Evolutionary conservation across 1,139 yeast genomes (phyloP).

Genomic region (Blastobotrys raffinosifermentans): DNA sequence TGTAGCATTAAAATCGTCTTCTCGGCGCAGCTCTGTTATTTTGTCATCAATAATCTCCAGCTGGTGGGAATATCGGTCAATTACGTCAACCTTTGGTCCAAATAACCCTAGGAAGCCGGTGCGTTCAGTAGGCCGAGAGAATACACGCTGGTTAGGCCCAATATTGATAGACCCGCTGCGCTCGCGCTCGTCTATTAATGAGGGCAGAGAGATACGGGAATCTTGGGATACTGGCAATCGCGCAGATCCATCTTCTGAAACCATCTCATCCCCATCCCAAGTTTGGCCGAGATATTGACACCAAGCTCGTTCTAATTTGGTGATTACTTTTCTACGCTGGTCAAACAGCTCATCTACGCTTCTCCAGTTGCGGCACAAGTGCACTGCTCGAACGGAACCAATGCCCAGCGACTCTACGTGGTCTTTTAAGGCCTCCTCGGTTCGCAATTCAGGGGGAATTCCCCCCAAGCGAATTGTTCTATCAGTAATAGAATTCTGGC

Average conservation of each 20-base stretch:
- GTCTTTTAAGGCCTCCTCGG: constrained; percentile 57
- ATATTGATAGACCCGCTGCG: not conserved
- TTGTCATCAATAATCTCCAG: constrained; percentile 53
- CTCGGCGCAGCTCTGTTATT: constrained; percentile 45
- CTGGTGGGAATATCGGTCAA: constrained; percentile 52
- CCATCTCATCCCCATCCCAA: constrained; percentile 18
- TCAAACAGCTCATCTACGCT: constrained; percentile 59
- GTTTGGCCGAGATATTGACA: constrained; percentile 56
- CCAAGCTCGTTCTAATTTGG: constrained; percentile 67
- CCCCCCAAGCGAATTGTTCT: constrained; percentile 86
- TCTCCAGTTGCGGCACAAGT: constrained; percentile 83
- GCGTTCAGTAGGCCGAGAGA: constrained; percentile 37
- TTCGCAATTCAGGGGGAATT: constrained; percentile 76
- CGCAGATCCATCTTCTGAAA: not conserved
- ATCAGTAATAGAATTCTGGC: constrained; percentile 87
- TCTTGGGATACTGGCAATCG: constrained; percentile 2
- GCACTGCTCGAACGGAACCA: constrained; percentile 70
- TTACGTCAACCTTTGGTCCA: constrained; percentile 61
- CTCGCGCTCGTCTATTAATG: not conserved
- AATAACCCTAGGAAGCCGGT: constrained; percentile 45
- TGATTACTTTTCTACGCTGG: constrained; percentile 48
- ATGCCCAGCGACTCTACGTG: constrained; percentile 74
- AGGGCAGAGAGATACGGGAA: constrained; percentile 1
- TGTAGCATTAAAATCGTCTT: constrained; percentile 37
- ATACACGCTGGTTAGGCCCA: not conserved